These are phyloP conservation scores for Russula dissimulans DNA, from an alignment of 768 basidiomycete genomes.

Conservation along the genomic window DNA sequence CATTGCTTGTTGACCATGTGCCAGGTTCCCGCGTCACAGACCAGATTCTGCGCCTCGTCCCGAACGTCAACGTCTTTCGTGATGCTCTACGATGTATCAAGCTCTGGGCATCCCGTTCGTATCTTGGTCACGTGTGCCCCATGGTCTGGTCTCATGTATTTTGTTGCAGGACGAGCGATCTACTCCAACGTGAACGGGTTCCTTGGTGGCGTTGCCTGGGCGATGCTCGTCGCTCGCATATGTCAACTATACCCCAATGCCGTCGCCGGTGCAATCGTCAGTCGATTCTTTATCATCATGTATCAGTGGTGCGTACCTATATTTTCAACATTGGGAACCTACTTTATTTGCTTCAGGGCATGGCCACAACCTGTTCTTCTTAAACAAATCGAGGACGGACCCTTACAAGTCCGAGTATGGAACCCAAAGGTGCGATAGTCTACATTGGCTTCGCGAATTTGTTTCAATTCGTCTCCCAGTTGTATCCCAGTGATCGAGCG, in stretches of 20 bases:
- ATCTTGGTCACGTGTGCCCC: not conserved
- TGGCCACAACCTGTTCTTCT: slow-evolving; percentile 99
- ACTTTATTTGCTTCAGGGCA: slow-evolving; percentile 46
- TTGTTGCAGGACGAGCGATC: slow-evolving; percentile 71
- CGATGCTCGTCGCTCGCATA: slow-evolving; percentile 97
- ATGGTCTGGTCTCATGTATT: not conserved
- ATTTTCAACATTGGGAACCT: not conserved
- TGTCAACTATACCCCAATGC: slow-evolving; percentile 97
- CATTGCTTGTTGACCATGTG: slow-evolving; percentile 4
- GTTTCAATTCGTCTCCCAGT: slow-evolving; percentile 31
- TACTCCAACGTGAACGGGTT: slow-evolving; percentile 98
- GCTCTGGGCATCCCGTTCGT: slow-evolving; percentile 91
- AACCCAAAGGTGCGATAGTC: slow-evolving; percentile 71
- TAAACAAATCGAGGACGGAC: slow-evolving; percentile 94
- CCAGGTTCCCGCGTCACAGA: slow-evolving; percentile 92
- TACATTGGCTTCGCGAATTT: not conserved
- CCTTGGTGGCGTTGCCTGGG: slow-evolving; percentile 97
- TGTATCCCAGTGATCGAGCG: slow-evolving; percentile 86
- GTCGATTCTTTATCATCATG: slow-evolving; percentile 97
- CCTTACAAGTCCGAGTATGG: slow-evolving; percentile 91
- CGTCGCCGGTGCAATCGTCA: slow-evolving; percentile 89
- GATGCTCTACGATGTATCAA: slow-evolving; percentile 94
- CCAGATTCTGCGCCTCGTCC: slow-evolving; percentile 89
- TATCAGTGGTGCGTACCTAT: slow-evolving; percentile 71
- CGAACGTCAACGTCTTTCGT: slow-evolving; percentile 89